Evolutionary conservation across 352 stramenopile genomes (phyloP).

Genomic region (Pythium dissimile): DNA sequence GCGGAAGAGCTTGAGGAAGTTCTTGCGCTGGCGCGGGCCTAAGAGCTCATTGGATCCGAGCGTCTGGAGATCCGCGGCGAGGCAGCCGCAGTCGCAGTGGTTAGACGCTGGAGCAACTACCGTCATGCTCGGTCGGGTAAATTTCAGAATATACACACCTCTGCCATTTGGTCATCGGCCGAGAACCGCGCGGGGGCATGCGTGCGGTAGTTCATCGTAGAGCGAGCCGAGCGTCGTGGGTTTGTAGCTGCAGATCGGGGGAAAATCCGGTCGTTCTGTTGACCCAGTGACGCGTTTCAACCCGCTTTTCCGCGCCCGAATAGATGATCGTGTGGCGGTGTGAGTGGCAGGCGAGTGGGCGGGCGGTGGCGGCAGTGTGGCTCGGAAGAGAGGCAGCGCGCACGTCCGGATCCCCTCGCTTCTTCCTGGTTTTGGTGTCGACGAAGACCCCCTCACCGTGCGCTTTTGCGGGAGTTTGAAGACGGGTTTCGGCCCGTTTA

Average conservation of each 20-base stretch:
- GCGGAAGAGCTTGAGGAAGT: conserved; percentile 88
- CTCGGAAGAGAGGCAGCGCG: background rate
- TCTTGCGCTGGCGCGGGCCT: conserved; percentile 74
- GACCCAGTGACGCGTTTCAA: background rate
- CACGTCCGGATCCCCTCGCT: background rate
- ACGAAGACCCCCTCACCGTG: conserved; percentile 9
- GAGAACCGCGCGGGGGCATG: conserved; percentile 82
- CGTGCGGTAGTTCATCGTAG: conserved; percentile 82
- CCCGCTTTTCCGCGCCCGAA: background rate
- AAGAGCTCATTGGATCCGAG: conserved; percentile 79
- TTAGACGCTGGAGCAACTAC: no score
- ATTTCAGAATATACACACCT: conserved; percentile 33
- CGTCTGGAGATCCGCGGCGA: conserved; percentile 31
- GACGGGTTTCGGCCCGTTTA: conserved; percentile 15
- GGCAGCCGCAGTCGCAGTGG: background rate
- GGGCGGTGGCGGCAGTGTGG: background rate
- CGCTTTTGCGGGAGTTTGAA: conserved; percentile 1
- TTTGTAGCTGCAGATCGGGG: no score
- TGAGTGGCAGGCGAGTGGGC: background rate
- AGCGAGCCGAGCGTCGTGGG: conserved; percentile 5
- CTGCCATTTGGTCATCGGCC: conserved; percentile 85
- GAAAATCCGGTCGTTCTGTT: background rate
- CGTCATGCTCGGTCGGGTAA: background rate
- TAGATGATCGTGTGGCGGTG: background rate
- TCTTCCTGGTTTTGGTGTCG: background rate